Evolutionary conservation across 495 filamentous ascomycete genomes (phyloP), one percentile per base, ranked within the genome.

Genomic region (Podospora australis): DNA sequence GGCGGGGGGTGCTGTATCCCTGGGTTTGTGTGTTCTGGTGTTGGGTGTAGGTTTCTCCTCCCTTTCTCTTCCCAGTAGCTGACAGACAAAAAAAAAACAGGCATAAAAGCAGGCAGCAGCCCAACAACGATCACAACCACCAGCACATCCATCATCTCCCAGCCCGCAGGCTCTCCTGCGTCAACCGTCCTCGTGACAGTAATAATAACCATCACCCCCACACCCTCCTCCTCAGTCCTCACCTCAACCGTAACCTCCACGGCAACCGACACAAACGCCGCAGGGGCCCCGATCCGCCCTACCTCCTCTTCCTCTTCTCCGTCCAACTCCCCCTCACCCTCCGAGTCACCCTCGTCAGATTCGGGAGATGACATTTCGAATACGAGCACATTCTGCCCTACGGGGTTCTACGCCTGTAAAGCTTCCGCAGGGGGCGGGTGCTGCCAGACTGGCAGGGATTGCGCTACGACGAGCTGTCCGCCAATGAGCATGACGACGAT

Each of bases 1-100:
- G 90, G 90, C 3, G 90, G 90, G 1, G 91, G 90, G 1, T 97
- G 91, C 56, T 97, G 91, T 62, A 83, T 94, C 39, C 74, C 84
- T 1, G 86, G 85, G 1, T 75, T 2, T 97, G 91, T 63, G 75
- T 81, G n/a, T 75, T 77, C 21, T 73, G 85, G 28, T 92, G 91
- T 16, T 97, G 91, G 88, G 59, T 78, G 80, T 77, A 44, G 39
- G 23, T 44, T 22, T 32, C 10, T 20, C 35, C 35, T 30, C 50
- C 5, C 22, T 17, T 17, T 50, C 5, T 22, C 23, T 36, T 38
- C 24, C 38, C 75, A 77, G 0, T 58, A 77, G 0, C 49, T 71
- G 22, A 56, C 63, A 14, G 61, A 55, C 22, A 45, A 48, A 10
- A 54, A 59, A 1, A 57, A 41, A 2, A 59, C 58, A 9, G 54